Base-by-base conservation (phyloP, 768 basidiomycete species). In the Podaxis pistillaris region DNA sequence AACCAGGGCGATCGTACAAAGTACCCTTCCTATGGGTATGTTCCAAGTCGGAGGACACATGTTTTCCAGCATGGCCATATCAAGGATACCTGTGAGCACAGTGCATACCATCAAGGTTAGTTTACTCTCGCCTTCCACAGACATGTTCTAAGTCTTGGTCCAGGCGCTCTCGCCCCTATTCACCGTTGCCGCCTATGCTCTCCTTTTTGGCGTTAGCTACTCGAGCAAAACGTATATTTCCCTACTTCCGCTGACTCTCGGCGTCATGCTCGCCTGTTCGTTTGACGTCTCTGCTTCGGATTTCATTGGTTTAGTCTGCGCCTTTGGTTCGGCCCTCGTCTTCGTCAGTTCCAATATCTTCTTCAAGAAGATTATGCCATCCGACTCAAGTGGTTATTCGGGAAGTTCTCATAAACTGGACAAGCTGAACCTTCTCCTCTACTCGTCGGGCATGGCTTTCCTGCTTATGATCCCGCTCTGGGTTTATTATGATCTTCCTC, bases 291-390 rank as follows among this genome's bases (percentile, higher is more conserved):
- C 93, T 0, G 87, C 88, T 2, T 96, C 94, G 53, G 96, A 94
- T 71, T 74, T 84, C 19, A 76, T 90, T 28, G 97, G 97, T 12
- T 76, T 99, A n/a, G 78, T 97, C 28, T 97, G 93, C 74, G 96
- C 97, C 2, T 95, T 99, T 70, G 96, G 96, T 15, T 97, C 95
- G 11, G 97, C 97, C 33, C 77, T 99, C 62, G 88, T 99, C 66
- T 98, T 99, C 73, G 97, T 99, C 65, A 91, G 90, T 68, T 96
- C 94, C 66, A 99, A 99, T 76, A 98, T 99, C 69, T 97, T 96
- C 75, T 98, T 96, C 84, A 99, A 99, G 78, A 98, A 96, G 80
- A 88, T 98, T 65, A 90, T 99, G 84, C 97, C 97, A 1, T 81
- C 84, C 7, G 81, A 81, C 57, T 70, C 76, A 4, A 76, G 79